Evolutionary conservation across 371 early-diverging fungal genomes (phyloP), one percentile per base, ranked within the genome.

Genomic region (Amoeboaphelidium protococcarum): DNA sequence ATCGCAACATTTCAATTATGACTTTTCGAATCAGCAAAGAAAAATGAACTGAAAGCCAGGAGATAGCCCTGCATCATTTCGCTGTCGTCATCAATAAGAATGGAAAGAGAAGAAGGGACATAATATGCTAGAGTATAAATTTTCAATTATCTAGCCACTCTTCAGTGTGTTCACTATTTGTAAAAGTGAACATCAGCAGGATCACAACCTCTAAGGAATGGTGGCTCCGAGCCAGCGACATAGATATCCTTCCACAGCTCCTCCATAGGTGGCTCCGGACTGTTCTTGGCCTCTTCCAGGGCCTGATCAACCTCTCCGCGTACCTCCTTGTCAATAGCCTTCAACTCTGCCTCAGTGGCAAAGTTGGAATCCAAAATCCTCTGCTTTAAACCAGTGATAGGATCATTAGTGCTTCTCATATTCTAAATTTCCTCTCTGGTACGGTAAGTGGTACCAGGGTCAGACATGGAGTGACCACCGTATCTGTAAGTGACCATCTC

Each of bases 391-490:
- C 84, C 84, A 50, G 75, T 87, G 65, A 94, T 87, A 42, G 87
- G 82, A 61, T 91, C 92, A 52, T 74, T 74, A 55, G 76, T 80
- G 48, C 78, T 77, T 27, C 92, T 77, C 90, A 91, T 90, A 61
- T 86, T 76, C 67, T 89, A 84, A 52, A 94, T 82, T 66, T 94
- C 90, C 65, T 90, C 91, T 61, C 92, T 80, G 54, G 90, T 84
- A 55, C 91, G 81, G 76, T 90, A 94, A 49, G 90, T 90, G 62
- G 92, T 91, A 50, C 95, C 95, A 31, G 95, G 95, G 65, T 94
- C 95, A 50, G 91, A 90, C 95, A 94, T 94, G 56, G 96, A 95
- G 81, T 98, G 99, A 47, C 95, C 95, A 66, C 96, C 95, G 64
- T 90, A 90, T 50, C 99, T 83, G 72, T 97, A 90, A 25, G 96